Conservation (phyloP, 148 eudicot species). For the Rhododendron ferrugineum region DNA sequence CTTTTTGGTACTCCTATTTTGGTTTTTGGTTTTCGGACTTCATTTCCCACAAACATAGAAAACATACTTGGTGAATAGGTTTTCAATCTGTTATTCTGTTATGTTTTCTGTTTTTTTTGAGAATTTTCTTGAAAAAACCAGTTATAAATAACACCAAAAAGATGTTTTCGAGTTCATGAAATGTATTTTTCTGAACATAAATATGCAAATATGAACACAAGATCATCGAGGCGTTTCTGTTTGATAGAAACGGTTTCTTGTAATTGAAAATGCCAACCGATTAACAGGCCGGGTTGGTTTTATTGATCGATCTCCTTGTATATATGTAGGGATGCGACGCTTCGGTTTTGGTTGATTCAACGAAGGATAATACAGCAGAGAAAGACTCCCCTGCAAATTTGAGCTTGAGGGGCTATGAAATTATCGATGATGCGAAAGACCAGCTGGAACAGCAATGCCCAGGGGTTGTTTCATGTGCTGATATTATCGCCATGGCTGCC, state of each 20-base stretch:
- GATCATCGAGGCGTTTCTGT: not conserved
- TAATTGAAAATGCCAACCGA: not conserved
- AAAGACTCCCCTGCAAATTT: slow-evolving; percentile 89
- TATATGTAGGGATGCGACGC: slow-evolving; percentile 77
- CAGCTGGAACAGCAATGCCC: slow-evolving; percentile 67
- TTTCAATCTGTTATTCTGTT: not conserved
- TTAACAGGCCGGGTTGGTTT: not conserved
- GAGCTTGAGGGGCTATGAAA: slow-evolving; percentile 74
- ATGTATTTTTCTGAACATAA: not conserved
- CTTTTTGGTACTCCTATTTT: too few species aligned
- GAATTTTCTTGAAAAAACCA: not conserved
- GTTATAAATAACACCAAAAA: not conserved
- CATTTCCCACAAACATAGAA: not conserved
- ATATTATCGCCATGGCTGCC: slow-evolving; percentile 81
- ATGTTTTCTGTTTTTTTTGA: not conserved
- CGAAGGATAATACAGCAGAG: slow-evolving; percentile 73
- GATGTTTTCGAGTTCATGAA: not conserved
- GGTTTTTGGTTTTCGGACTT: too few species aligned
- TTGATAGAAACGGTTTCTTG: not conserved
- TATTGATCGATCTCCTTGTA: not conserved
- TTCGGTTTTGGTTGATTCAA: slow-evolving; percentile 71
- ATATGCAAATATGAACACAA: not conserved
- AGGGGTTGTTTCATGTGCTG: slow-evolving; percentile 87
- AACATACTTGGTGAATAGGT: not conserved
- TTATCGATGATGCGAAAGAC: slow-evolving; percentile 59